Conservation (phyloP, 176 grass and related monocot species). For the Phragmites australis region DNA sequence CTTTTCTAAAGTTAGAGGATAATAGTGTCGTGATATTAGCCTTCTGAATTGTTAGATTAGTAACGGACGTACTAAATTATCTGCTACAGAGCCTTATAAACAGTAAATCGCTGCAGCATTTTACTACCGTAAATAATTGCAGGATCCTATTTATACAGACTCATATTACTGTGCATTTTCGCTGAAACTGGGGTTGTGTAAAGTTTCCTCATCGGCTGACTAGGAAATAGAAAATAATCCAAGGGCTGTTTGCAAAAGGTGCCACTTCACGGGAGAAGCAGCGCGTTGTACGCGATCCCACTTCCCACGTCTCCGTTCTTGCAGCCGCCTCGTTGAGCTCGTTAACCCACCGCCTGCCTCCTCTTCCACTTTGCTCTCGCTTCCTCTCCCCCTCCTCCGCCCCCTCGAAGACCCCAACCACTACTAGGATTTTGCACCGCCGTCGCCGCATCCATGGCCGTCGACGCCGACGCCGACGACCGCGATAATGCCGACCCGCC, state of each 20-base stretch:
- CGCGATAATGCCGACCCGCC: conserved; percentile 53
- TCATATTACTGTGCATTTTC: no score
- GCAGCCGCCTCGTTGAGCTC: background rate
- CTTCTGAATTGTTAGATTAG: no score
- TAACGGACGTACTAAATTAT: no score
- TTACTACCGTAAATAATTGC: no score
- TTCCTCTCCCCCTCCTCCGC: background rate
- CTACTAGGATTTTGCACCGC: conserved; percentile 42
- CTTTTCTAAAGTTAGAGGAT: no score
- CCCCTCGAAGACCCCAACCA: conserved; percentile 15
- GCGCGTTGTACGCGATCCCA: conserved; percentile 12
- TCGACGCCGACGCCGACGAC: conserved; percentile 44
- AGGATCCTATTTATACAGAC: no score
- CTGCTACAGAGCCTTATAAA: no score
- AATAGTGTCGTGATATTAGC: no score
- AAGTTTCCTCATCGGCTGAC: background rate
- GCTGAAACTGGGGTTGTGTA: no score
- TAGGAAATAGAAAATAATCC: background rate
- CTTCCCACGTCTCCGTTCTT: background rate
- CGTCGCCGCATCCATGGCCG: conserved; percentile 37
- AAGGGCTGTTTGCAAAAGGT: background rate
- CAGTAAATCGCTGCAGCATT: no score
- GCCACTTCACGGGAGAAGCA: background rate
- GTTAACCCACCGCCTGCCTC: background rate
- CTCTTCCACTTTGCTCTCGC: background rate